These are phyloP conservation scores for Taphrina populina DNA, from an alignment of 1,139 yeast species.

Conservation along the genomic window DNA sequence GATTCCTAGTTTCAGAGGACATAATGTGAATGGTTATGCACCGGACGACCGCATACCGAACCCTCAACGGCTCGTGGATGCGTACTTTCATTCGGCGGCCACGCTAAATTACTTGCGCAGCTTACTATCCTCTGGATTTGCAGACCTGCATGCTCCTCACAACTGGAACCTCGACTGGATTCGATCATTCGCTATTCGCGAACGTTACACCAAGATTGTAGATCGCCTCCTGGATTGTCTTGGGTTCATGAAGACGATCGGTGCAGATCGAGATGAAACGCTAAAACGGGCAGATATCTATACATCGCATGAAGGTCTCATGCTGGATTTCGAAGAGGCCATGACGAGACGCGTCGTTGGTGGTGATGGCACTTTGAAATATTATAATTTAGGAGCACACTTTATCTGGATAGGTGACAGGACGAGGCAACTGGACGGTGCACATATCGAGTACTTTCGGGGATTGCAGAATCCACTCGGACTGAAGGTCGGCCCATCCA, in stretches of 20 bases:
- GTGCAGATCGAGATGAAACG: conserved; percentile 45
- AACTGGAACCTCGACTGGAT: conserved; percentile 51
- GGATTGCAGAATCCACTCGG: conserved; percentile 51
- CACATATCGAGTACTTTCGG: conserved; percentile 52
- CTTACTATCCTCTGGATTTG: conserved; percentile 47
- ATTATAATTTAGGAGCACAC: conserved; percentile 51
- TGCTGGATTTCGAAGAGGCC: conserved; percentile 50
- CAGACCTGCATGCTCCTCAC: conserved; percentile 48
- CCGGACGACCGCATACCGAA: conserved; percentile 48
- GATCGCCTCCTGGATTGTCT: conserved; percentile 47
- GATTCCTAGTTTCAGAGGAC: conserved; percentile 49
- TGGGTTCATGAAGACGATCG: conserved; percentile 48
- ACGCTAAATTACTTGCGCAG: conserved; percentile 49
- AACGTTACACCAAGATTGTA: conserved; percentile 48
- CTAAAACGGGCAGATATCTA: conserved; percentile 47
- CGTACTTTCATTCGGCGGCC: conserved; percentile 52
- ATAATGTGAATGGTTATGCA: conserved; percentile 50
- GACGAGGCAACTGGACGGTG: conserved; percentile 50
- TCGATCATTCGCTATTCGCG: conserved; percentile 45
- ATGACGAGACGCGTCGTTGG: conserved; percentile 46
- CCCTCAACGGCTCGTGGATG: conserved; percentile 48
- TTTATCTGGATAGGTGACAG: conserved; percentile 53
- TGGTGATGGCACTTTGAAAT: conserved; percentile 41
- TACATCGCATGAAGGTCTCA: conserved; percentile 50
- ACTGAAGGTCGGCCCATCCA: conserved; percentile 50